Evolutionary conservation across 148 eudicot genomes (phyloP), one percentile per base, ranked within the genome.

Genomic region (Amaranthus cruentus): DNA sequence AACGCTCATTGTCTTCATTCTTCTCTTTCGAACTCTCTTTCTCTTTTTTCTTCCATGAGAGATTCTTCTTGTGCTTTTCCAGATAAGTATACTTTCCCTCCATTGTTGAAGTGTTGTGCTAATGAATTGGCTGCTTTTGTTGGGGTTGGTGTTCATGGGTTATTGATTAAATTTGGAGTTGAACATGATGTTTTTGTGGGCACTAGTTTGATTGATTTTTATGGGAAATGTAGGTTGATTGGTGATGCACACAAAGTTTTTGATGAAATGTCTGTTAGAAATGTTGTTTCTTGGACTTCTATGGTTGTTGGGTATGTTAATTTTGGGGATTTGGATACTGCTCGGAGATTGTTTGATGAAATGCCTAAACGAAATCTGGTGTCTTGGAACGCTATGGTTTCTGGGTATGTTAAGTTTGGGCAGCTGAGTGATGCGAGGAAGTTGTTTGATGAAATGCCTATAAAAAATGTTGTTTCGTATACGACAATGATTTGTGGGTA

Each of bases 201-300:
- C 52, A 83, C 96, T 6, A 88, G 93, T 78, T 83, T 91, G 91
- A 51, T 89, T 68, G 88, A 85, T 77, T 81, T 89, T 6, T 91
- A 91, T 74, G 96, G 91, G 49, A 91, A 86, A 77, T 84, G 86
- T 69, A 60, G 48, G 76, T 81, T 82, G 53, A 62, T 86, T 75
- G 61, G 9, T 60, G 46, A 54, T 77, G 93, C 93, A 0, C 81
- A 77, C 11, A 83, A 81, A 59, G 85, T 88, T 77, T 91, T 87
- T 54, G 91, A 87, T 79, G 82, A 73, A 85, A 87, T 91, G 89
- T 14, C 71, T 71, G 78, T 75, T 75, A 89, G 78, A 73, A 89
- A 89, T 86, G 96, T 80, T 78, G 89, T 89, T 71, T 78, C 88
- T 71, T 91, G 93, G 91, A 89, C 93, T 58, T 59, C 86, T 63